Evolutionary conservation across 352 stramenopile species (phyloP).

Genomic region (Pythium volutum): DNA sequence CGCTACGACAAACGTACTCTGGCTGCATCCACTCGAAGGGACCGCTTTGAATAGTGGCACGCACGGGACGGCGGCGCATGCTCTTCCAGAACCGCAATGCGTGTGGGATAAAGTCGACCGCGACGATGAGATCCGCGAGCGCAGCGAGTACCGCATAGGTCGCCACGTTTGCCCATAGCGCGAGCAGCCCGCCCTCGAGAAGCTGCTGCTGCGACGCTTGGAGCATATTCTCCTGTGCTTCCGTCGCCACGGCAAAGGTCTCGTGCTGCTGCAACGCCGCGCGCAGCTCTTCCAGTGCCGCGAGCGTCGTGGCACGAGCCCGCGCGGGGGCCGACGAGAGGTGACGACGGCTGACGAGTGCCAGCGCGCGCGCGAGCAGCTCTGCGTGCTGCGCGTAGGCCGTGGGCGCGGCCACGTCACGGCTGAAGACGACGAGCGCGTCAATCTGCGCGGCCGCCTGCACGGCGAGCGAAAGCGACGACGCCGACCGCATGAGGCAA

Average conservation of each 20-base stretch:
- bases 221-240: constrained; percentile 22
- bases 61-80: constrained; percentile 39
- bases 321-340: constrained; percentile 19
- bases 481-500: constrained; percentile 16
- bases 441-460: constrained; percentile 21
- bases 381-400: constrained; percentile 20
- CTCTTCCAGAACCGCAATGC: constrained; percentile 69
- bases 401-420: constrained; percentile 11
- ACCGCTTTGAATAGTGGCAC: constrained; percentile 46
- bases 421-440: constrained; percentile 24
- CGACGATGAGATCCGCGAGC: constrained; percentile 53
- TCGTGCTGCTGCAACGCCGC: constrained; percentile 20
- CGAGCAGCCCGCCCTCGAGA: constrained; percentile 34
- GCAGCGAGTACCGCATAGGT: constrained; percentile 57
- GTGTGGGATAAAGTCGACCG: constrained; percentile 71
- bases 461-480: constrained; percentile 16
- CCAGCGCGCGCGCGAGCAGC: constrained; percentile 27
- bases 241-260: constrained; percentile 7
- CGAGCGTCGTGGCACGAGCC: constrained; percentile 12
- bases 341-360: constrained; percentile 20
- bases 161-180: constrained; percentile 62
- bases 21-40: constrained; percentile 65
- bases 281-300: constrained; percentile 45
- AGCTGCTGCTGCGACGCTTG: constrained; percentile 25
- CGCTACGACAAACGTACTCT: constrained; percentile 23